Evolutionary conservation across 2,329 filamentous ascomycete species (phyloP).

Genomic region (Sporothrix variecibatus): DNA sequence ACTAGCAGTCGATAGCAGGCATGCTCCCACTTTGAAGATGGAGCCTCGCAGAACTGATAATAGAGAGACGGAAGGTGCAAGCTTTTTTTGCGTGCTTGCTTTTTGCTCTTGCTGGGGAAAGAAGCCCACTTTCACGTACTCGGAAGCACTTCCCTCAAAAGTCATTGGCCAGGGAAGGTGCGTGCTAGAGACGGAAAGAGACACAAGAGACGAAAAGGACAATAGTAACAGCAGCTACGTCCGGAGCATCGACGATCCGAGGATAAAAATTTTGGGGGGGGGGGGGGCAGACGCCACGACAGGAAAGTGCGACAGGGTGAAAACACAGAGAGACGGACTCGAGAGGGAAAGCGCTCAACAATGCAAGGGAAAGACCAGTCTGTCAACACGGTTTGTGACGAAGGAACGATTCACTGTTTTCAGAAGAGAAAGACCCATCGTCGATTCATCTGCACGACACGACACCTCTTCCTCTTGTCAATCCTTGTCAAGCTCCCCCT

Average conservation of each 20-base stretch:
- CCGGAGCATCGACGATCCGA: background rate
- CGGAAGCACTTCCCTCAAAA: background rate
- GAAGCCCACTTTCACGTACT: background rate
- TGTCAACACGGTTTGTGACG: background rate
- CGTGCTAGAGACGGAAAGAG: background rate
- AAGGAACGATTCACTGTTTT: background rate
- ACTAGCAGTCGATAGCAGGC: background rate
- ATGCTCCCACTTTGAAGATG: background rate
- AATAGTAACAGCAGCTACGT: background rate
- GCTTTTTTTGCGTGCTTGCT: background rate
- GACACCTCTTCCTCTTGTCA: background rate
- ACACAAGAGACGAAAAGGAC: background rate
- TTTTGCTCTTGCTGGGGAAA: conserved; percentile 5
- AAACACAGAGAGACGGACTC: background rate
- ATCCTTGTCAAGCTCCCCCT: background rate
- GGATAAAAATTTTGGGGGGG: background rate
- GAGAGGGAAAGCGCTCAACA: background rate
- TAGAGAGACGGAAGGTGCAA: background rate
- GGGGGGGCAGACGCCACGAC: background rate
- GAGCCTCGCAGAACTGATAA: background rate
- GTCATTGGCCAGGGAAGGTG: background rate
- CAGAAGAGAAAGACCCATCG: background rate
- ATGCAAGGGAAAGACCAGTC: background rate
- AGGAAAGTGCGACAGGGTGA: conserved; percentile 3
- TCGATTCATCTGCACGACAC: background rate